phyloP scores from a whole-genome alignment of 345 rosid species.

The Pistacia integerrima region DNA sequence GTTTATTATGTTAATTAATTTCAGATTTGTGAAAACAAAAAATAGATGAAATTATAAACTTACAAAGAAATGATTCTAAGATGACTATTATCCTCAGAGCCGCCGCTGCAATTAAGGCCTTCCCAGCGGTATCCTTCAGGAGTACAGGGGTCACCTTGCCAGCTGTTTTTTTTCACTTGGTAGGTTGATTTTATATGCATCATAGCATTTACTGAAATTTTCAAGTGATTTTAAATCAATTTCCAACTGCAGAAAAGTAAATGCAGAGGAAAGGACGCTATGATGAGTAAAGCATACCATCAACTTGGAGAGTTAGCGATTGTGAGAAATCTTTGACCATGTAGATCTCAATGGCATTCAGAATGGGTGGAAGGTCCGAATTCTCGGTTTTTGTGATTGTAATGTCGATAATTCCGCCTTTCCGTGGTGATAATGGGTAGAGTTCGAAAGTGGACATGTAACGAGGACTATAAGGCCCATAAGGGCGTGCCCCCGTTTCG shows the following conservation, averaged over 20 bases:
- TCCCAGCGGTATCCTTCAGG: conserved; percentile 48
- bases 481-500: conserved; percentile 13
- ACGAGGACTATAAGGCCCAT: conserved; percentile 27
- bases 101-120: conserved; percentile 44
- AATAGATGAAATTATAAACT: conserved; percentile 15
- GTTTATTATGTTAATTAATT: too few relatives aligned
- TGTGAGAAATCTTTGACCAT: conserved; percentile 25
- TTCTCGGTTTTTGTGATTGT: neutral
- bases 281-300: conserved; percentile 33
- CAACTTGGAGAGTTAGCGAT: conserved; percentile 28
- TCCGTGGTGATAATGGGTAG: too few relatives aligned
- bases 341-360: conserved; percentile 60
- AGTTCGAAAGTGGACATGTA: too few relatives aligned
- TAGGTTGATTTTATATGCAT: conserved; percentile 39
- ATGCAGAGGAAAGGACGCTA: too few relatives aligned
- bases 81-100: conserved; percentile 9
- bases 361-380: conserved; percentile 45
- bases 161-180: conserved; percentile 33
- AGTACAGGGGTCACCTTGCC: conserved; percentile 75
- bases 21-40: too few relatives aligned
- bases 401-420: conserved; percentile 8
- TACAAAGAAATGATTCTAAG: conserved; percentile 50
- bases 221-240: neutral
- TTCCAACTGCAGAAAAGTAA: neutral
- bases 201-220: conserved; percentile 45